Evolutionary conservation across 2,329 filamentous ascomycete genomes (phyloP).

Genomic region (Microsporum canis): DNA sequence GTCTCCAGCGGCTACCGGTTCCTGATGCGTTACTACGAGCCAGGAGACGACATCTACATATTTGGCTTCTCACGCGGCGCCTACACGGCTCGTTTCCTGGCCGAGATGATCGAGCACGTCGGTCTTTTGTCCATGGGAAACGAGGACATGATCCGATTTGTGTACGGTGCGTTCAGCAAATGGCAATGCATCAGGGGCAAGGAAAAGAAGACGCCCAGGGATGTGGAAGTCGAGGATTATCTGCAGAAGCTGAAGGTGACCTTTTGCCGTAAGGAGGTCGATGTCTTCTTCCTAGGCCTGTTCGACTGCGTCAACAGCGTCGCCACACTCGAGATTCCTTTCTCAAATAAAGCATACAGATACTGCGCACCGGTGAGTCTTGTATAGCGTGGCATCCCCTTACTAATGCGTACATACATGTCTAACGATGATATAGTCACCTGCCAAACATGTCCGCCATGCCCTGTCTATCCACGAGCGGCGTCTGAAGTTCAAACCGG

Average conservation of each 20-base stretch:
- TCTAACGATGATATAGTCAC: conserved; percentile 19
- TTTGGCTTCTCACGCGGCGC: conserved; percentile 46
- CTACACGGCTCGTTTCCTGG: conserved; percentile 44
- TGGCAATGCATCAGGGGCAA: conserved; percentile 25
- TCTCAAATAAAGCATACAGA: conserved; percentile 28
- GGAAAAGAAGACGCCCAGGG: conserved; percentile 15
- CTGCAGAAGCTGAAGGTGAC: conserved; percentile 39
- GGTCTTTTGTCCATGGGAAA: conserved; percentile 42
- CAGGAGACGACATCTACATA: conserved; percentile 44
- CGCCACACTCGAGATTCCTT: conserved; percentile 23
- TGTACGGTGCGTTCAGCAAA: conserved; percentile 27
- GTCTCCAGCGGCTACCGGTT: conserved; percentile 45
- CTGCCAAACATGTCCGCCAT: conserved; percentile 40
- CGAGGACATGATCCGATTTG: conserved; percentile 45
- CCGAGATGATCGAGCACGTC: conserved; percentile 41
- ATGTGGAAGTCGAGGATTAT: conserved; percentile 15
- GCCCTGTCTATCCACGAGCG: conserved; percentile 45
- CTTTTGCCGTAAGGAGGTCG: conserved; percentile 38
- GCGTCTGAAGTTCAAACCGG: conserved; percentile 46
- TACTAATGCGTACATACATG: conserved; percentile 12
- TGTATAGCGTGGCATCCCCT: conserved; percentile 6
- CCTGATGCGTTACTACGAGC: conserved; percentile 43
- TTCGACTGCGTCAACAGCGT: conserved; percentile 47
- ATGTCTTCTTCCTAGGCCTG: conserved; percentile 44
- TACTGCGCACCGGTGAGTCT: conserved; percentile 29